phyloP scores from a whole-genome alignment of 148 eudicot species.

The Fagopyrum esculentum region DNA sequence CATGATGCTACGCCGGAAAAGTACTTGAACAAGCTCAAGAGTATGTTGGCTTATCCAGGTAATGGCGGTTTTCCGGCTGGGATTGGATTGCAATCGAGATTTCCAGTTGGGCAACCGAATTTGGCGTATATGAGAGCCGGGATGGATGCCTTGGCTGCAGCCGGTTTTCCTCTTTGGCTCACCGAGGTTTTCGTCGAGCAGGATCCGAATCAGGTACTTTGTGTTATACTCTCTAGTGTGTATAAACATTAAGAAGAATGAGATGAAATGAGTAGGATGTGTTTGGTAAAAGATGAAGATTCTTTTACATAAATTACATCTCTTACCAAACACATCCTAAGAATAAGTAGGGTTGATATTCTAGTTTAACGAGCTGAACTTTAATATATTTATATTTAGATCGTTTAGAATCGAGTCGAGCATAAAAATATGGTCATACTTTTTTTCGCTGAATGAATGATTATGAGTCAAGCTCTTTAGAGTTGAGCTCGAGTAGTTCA shows the following conservation, averaged over 20 bases:
- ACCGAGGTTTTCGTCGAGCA: constrained; percentile 48
- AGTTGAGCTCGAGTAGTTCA: too few species aligned
- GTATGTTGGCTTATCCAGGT: constrained; percentile 28
- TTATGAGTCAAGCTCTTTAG: too few species aligned
- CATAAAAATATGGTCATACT: too few species aligned
- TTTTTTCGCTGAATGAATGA: too few species aligned
- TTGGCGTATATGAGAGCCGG: constrained; percentile 55
- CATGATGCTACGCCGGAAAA: constrained; percentile 29
- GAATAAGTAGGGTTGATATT: too few species aligned
- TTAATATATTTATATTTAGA: too few species aligned
- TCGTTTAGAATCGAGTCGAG: too few species aligned
- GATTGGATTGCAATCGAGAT: constrained; percentile 51
- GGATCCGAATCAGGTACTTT: constrained; percentile 37
- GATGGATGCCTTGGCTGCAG: constrained; percentile 37
- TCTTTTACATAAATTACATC: too few species aligned
- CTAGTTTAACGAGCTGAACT: too few species aligned
- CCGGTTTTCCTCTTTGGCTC: constrained; percentile 44
- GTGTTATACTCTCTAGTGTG: not conserved
- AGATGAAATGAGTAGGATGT: too few species aligned
- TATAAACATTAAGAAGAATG: not conserved
- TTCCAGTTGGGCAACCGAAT: constrained; percentile 38
- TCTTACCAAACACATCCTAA: too few species aligned
- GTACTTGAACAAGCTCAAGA: constrained; percentile 39
- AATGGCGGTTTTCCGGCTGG: constrained; percentile 29
- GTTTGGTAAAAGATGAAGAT: too few species aligned